These are phyloP conservation scores for Yueomyces sinensis DNA, from an alignment of 805 yeast species.

Conservation along the genomic window DNA sequence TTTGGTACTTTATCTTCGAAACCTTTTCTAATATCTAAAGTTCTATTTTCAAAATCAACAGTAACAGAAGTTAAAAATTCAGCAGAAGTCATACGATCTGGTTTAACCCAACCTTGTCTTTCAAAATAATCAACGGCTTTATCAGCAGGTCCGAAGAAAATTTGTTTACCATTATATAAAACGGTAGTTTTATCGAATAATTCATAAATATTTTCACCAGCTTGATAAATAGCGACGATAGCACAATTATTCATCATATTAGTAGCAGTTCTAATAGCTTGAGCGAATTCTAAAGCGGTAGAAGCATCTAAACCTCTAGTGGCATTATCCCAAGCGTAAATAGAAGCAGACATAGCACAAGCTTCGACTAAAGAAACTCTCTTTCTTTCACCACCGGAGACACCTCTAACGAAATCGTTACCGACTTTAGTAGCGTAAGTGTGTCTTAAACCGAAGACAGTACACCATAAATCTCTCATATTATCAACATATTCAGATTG, in stretches of 20 bases:
- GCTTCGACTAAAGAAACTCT: slow-evolving; percentile 62
- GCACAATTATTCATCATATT: slow-evolving; percentile 44
- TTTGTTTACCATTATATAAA: slow-evolving; percentile 47
- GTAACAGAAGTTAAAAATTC: slow-evolving; percentile 57
- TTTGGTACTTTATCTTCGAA: slow-evolving; percentile 38
- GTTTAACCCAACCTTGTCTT: slow-evolving; percentile 50
- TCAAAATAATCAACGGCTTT: slow-evolving; percentile 42
- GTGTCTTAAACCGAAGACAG: slow-evolving; percentile 38
- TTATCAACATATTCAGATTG: slow-evolving; percentile 36
- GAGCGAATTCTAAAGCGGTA: slow-evolving; percentile 52
- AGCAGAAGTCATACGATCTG: slow-evolving; percentile 53
- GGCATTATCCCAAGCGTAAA: slow-evolving; percentile 56
- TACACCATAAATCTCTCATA: slow-evolving; percentile 39
- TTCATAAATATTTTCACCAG: slow-evolving; percentile 50
- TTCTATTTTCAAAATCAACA: slow-evolving; percentile 46
- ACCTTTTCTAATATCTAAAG: slow-evolving; percentile 31
- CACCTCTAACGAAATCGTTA: slow-evolving; percentile 54
- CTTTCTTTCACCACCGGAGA: slow-evolving; percentile 66
- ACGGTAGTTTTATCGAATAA: slow-evolving; percentile 50
- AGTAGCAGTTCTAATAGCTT: slow-evolving; percentile 46
- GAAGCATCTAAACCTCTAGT: slow-evolving; percentile 63
- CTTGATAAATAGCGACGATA: slow-evolving; percentile 54
- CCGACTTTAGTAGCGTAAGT: slow-evolving; percentile 56
- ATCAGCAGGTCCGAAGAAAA: slow-evolving; percentile 42
- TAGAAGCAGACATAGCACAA: slow-evolving; percentile 36